phyloP scores from a whole-genome alignment of 305 asterid species.

The Fraxinus floribunda region DNA sequence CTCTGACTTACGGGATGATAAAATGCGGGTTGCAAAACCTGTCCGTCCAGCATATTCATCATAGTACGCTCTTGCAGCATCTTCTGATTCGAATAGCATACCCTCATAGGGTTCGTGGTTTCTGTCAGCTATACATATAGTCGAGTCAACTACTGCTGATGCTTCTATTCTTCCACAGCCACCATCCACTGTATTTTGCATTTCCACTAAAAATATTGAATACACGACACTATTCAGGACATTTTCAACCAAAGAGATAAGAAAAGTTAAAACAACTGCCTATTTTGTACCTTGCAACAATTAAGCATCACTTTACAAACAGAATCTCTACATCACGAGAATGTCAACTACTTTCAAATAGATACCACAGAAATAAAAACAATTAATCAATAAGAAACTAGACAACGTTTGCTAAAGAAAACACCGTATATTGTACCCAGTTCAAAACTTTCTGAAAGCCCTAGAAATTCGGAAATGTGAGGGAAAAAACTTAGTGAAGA shows the following conservation, averaged over 20 bases:
- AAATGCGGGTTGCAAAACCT: conserved; percentile 55
- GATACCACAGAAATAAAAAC: conserved; percentile 7
- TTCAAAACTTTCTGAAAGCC: conserved; percentile 13
- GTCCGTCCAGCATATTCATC: conserved; percentile 52
- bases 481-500: background rate
- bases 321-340: conserved; percentile 7
- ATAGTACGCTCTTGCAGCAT: conserved; percentile 62
- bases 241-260: background rate
- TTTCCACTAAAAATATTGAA: conserved; percentile 41
- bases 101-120: conserved; percentile 59
- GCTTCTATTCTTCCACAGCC: conserved; percentile 40
- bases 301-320: conserved; percentile 11
- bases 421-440: background rate
- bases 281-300: background rate
- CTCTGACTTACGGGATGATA: conserved; percentile 71
- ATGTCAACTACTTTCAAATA: background rate
- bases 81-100: conserved; percentile 66
- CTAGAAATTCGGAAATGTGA: background rate
- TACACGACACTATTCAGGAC: background rate
- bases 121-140: conserved; percentile 34
- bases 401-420: background rate
- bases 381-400: conserved; percentile 3
- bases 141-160: conserved; percentile 38
- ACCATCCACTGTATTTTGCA: conserved; percentile 38
- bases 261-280: background rate